Evolutionary conservation across 2,329 filamentous ascomycete genomes (phyloP).

Genomic region (Neofusicoccum kwambonambiense): DNA sequence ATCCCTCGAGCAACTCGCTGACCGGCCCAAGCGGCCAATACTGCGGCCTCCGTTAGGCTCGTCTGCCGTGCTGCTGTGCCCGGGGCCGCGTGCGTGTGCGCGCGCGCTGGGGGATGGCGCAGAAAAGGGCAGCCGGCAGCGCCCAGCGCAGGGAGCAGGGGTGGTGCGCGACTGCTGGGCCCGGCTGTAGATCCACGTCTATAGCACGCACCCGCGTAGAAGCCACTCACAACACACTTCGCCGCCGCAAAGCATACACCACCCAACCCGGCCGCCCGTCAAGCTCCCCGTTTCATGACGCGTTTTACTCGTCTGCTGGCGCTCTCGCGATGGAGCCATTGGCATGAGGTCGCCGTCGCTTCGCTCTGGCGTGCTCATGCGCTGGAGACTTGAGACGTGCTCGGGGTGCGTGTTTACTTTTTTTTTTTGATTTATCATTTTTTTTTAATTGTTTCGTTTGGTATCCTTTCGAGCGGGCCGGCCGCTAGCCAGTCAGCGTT

Average conservation of each 20-base stretch:
- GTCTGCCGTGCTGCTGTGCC: neutral
- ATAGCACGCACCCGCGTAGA: neutral
- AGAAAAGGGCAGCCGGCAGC: neutral
- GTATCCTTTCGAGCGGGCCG: neutral
- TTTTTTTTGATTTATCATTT: neutral
- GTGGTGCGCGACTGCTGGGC: neutral
- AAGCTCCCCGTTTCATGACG: neutral
- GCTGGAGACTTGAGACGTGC: too few species aligned
- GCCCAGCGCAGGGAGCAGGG: neutral
- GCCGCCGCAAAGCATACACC: neutral
- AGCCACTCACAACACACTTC: neutral
- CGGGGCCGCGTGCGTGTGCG: too few species aligned
- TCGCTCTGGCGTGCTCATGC: neutral
- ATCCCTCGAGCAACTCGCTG: neutral
- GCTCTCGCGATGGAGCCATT: neutral
- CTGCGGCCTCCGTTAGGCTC: neutral
- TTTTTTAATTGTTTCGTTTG: neutral
- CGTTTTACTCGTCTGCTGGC: neutral
- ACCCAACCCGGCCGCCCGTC: neutral
- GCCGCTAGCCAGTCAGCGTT: neutral
- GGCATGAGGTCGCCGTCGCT: neutral
- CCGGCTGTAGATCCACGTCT: conserved; percentile 8
- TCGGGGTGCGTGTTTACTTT: neutral
- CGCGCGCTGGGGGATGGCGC: too few species aligned
- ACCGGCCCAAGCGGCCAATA: neutral